Evolutionary conservation across 2,329 filamentous ascomycete genomes (phyloP).

Genomic region (Fusarium sp.): DNA sequence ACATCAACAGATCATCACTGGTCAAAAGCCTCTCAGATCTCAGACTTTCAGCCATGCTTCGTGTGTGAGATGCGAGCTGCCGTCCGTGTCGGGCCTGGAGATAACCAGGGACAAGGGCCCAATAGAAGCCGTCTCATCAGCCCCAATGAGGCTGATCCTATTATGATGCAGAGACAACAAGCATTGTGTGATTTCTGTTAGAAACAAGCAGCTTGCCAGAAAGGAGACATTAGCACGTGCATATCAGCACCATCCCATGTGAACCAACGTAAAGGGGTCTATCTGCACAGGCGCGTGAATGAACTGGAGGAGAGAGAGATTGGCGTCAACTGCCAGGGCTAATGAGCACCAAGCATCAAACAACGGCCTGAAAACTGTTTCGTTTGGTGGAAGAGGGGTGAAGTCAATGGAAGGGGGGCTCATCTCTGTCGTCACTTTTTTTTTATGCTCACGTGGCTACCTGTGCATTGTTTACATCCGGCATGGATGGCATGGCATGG

Average conservation of each 20-base stretch:
- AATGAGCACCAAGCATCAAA: neutral
- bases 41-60: slow-evolving; percentile 21
- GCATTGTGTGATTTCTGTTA: neutral
- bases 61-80: slow-evolving; percentile 12
- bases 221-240: slow-evolving; percentile 1
- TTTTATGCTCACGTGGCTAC: slow-evolving; percentile 34
- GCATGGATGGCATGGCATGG: neutral
- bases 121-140: slow-evolving; percentile 4
- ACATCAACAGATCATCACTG: neutral
- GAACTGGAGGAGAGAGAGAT: slow-evolving; percentile 24
- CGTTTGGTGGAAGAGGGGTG: slow-evolving; percentile 39
- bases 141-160: slow-evolving; percentile 32
- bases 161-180: slow-evolving; percentile 1
- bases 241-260: neutral
- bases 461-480: slow-evolving; percentile 15
- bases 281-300: neutral
- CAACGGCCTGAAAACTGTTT: slow-evolving; percentile 6
- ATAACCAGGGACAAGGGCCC: slow-evolving; percentile 13
- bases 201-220: neutral
- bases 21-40: slow-evolving; percentile 9
- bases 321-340: slow-evolving; percentile 16
- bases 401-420: slow-evolving; percentile 28
- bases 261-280: slow-evolving; percentile 9
- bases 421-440: slow-evolving; percentile 27
- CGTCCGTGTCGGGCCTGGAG: slow-evolving; percentile 20